Evolutionary conservation across 768 basidiomycete genomes (phyloP).

Genomic region (Amanita rimosa): DNA sequence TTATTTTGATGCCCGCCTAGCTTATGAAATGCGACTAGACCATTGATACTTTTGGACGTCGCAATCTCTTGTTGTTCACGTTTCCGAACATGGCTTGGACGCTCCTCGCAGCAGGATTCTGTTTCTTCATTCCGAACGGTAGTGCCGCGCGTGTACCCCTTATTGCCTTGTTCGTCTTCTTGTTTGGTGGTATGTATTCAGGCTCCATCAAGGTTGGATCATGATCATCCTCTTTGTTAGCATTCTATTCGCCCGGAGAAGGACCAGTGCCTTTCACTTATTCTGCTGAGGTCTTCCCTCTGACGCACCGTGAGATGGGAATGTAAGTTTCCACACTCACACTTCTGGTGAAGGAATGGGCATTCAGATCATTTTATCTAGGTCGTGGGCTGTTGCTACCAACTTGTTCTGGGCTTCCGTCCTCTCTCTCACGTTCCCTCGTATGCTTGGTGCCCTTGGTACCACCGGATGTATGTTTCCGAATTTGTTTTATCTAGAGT

Average conservation of each 20-base stretch:
- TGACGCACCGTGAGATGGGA: conserved; percentile 65
- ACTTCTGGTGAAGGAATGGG: conserved; percentile 16
- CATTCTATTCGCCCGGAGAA: conserved; percentile 70
- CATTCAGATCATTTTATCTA: conserved; percentile 15
- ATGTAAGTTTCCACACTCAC: conserved; percentile 24
- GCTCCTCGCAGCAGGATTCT: conserved; percentile 66
- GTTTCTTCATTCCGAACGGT: conserved; percentile 36
- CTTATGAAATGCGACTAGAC: conserved; percentile 21
- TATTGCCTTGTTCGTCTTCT: conserved; percentile 31
- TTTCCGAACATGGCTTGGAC: conserved; percentile 78
- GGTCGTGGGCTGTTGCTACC: conserved; percentile 46
- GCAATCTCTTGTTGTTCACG: conserved; percentile 64
- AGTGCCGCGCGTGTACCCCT: conserved; percentile 29
- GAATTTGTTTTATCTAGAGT: conserved; percentile 9
- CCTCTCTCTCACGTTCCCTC: conserved; percentile 50
- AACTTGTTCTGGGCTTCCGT: conserved; percentile 42
- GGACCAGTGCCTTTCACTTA: conserved; percentile 89
- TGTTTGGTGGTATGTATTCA: conserved; percentile 24
- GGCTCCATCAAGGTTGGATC: too few species aligned
- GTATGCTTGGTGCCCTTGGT: conserved; percentile 34
- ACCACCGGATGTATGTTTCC: conserved; percentile 20
- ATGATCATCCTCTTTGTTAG: conserved; percentile 4
- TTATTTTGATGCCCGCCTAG: neutral
- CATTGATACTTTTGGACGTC: conserved; percentile 68
- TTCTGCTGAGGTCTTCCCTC: conserved; percentile 86